Conservation (phyloP, 2,329 filamentous ascomycete species). For the Hymenoscyphus albidus region DNA sequence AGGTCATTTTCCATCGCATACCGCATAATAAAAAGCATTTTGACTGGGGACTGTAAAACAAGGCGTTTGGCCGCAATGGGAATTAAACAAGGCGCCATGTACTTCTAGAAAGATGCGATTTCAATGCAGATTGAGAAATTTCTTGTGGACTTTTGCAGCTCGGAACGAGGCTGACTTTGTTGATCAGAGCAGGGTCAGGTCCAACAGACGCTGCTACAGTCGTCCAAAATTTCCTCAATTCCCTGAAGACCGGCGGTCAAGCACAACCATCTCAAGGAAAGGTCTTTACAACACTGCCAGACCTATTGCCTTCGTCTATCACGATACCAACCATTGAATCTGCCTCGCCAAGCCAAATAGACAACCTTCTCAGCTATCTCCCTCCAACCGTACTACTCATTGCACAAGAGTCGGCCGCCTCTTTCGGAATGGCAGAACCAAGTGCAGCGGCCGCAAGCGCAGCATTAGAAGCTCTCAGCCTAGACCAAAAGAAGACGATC, state of each 20-base stretch:
- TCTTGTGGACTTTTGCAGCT: slow-evolving; percentile 11
- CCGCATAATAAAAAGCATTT: slow-evolving; percentile 13
- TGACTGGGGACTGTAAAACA: slow-evolving; percentile 29
- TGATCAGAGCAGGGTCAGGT: slow-evolving; percentile 54
- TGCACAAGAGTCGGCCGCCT: slow-evolving; percentile 61
- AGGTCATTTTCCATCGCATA: slow-evolving; percentile 57
- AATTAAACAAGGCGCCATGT: slow-evolving; percentile 28
- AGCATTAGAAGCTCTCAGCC: slow-evolving; percentile 68
- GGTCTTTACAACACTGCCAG: slow-evolving; percentile 77
- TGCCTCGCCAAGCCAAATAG: slow-evolving; percentile 56
- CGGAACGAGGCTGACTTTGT: slow-evolving; percentile 42
- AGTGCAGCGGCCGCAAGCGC: slow-evolving; percentile 65
- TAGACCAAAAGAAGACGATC: slow-evolving; percentile 74
- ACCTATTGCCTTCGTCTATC: slow-evolving; percentile 73
- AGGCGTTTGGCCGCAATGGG: slow-evolving; percentile 32
- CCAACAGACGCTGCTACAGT: slow-evolving; percentile 66
- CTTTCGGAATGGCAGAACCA: slow-evolving; percentile 60
- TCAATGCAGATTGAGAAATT: slow-evolving; percentile 29
- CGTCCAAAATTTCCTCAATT: slow-evolving; percentile 85
- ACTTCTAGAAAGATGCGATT: slow-evolving; percentile 34
- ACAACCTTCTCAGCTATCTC: slow-evolving; percentile 72
- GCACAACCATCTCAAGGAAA: slow-evolving; percentile 52
- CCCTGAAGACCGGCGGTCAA: slow-evolving; percentile 55
- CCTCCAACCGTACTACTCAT: slow-evolving; percentile 76
- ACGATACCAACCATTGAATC: slow-evolving; percentile 73